Evolutionary conservation across 2,329 filamentous ascomycete species (phyloP).

Genomic region (Botrytis cinerea): DNA sequence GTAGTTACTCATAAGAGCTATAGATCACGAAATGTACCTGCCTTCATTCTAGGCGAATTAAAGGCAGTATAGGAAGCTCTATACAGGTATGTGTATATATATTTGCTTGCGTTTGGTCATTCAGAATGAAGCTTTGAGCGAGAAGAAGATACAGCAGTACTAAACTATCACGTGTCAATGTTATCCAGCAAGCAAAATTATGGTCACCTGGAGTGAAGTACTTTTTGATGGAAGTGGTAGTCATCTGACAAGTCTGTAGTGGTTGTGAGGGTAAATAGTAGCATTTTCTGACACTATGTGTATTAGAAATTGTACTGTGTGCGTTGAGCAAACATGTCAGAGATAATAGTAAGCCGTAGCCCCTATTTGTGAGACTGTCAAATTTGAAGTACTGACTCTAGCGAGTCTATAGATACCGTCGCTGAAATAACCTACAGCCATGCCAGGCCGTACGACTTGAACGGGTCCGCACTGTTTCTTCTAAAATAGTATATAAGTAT

Average conservation of each 20-base stretch:
- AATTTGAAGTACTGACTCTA: neutral
- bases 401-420: fast-evolving
- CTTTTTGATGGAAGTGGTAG: neutral
- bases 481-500: neutral
- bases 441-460: too few relatives aligned
- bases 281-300: neutral
- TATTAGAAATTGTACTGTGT: neutral
- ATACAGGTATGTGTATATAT: neutral
- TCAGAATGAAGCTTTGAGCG: neutral
- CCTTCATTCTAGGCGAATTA: neutral
- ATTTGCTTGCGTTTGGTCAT: neutral
- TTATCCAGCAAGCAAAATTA: neutral
- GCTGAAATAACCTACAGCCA: neutral
- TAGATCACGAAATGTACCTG: fast-evolving
- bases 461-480: neutral
- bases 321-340: neutral
- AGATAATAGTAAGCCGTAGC: neutral
- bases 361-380: neutral
- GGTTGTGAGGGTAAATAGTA: neutral
- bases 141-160: neutral
- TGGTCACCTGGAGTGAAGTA: neutral
- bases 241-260: neutral
- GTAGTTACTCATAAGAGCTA: fast-evolving
- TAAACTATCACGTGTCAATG: neutral
- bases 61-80: fast-evolving